These are phyloP conservation scores for Tetrahymena elliotti DNA, from an alignment of 73 alveolate genomes.

Conservation along the genomic window DNA sequence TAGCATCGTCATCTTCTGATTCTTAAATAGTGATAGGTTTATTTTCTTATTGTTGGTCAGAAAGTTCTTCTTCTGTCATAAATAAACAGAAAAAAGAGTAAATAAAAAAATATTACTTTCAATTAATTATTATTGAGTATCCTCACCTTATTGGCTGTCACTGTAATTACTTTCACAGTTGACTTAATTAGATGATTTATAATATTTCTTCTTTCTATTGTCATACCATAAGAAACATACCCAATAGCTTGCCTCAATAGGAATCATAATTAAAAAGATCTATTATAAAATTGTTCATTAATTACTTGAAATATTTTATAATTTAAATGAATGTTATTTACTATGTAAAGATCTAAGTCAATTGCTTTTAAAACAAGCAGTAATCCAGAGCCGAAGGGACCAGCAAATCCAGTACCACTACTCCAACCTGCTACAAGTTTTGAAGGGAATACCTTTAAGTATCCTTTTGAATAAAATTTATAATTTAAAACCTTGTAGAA, in stretches of 20 bases:
- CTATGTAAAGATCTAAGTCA: constrained; percentile 42
- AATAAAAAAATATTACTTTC: neutral
- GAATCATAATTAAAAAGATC: neutral
- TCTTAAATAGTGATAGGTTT: neutral
- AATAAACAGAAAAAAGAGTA: neutral
- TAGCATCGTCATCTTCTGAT: constrained; percentile 14
- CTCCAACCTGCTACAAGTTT: constrained; percentile 28
- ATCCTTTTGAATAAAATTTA: neutral
- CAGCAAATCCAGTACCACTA: constrained; percentile 86
- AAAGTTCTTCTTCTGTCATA: neutral
- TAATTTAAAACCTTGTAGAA: neutral
- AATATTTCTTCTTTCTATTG: neutral
- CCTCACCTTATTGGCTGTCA: neutral
- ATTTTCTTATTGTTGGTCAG: neutral
- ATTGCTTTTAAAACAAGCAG: constrained; percentile 45
- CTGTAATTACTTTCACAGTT: neutral
- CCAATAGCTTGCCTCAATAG: neutral
- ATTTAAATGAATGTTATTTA: neutral
- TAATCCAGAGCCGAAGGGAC: constrained; percentile 74
- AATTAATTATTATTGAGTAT: neutral
- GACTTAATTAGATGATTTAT: neutral
- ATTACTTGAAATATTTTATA: neutral
- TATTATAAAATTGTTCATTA: neutral
- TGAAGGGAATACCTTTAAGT: constrained; percentile 14
- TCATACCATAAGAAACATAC: neutral